Evolutionary conservation across 2,329 filamentous ascomycete genomes (phyloP).

Genomic region (Microdochium paspali): DNA sequence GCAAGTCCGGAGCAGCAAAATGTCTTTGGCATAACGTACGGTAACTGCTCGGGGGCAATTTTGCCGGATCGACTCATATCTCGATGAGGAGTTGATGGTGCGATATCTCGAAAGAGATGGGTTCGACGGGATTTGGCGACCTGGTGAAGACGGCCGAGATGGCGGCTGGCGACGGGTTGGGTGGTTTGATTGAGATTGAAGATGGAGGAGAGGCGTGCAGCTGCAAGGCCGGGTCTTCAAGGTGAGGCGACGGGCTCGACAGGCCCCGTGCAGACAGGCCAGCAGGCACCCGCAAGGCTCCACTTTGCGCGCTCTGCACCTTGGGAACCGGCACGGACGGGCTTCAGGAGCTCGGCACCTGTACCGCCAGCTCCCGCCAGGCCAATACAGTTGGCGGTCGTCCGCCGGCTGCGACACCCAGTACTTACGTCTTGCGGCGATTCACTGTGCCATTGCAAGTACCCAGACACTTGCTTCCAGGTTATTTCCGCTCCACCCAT

Average conservation of each 20-base stretch:
- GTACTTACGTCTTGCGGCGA: too few species aligned
- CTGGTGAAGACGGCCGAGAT: background rate
- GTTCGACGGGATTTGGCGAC: background rate
- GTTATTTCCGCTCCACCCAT: too few species aligned
- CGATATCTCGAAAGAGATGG: background rate
- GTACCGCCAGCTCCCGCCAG: background rate
- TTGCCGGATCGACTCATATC: conserved; percentile 95
- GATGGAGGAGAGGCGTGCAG: background rate
- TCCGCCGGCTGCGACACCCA: too few species aligned
- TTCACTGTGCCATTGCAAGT: background rate
- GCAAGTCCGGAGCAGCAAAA: background rate
- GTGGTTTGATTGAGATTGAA: background rate
- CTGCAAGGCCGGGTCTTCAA: background rate
- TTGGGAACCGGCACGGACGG: too few species aligned
- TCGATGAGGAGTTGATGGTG: conserved; percentile 34
- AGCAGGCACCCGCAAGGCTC: background rate
- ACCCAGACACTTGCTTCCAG: background rate
- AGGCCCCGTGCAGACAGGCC: background rate
- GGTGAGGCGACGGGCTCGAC: background rate
- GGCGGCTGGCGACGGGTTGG: background rate
- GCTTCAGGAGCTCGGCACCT: background rate
- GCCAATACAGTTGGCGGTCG: background rate
- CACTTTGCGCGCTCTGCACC: too few species aligned
- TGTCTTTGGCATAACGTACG: conserved; percentile 46
- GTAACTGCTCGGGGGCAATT: conserved; percentile 98